phyloP scores from a whole-genome alignment of 106 monocot genomes.

The Allium cepa region DNA sequence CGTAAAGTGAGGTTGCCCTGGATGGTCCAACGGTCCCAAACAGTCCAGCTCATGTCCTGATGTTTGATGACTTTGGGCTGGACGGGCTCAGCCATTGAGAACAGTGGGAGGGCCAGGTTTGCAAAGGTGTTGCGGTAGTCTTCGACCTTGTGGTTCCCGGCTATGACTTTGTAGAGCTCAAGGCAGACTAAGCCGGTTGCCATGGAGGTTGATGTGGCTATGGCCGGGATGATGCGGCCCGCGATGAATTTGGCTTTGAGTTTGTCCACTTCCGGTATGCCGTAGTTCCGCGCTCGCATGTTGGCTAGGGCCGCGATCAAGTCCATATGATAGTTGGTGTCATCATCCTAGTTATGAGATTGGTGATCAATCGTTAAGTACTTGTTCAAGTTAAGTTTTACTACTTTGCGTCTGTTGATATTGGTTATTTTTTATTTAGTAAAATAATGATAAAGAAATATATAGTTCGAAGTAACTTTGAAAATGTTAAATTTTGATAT shows the following conservation, averaged over 20 bases:
- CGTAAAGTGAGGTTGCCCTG: constrained; percentile 39
- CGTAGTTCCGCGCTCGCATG: constrained; percentile 39
- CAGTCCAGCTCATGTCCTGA: constrained; percentile 39
- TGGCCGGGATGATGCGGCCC: constrained; percentile 33
- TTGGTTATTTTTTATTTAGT: too few relatives aligned
- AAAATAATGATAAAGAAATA: too few relatives aligned
- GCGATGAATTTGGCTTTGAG: constrained; percentile 40
- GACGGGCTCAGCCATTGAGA: constrained; percentile 34
- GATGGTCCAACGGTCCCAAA: constrained; percentile 41
- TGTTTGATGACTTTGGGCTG: constrained; percentile 26
- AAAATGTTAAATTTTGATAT: too few relatives aligned
- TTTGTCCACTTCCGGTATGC: constrained; percentile 39
- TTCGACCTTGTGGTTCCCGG: constrained; percentile 19
- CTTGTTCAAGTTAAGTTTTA: too few relatives aligned
- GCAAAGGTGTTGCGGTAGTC: constrained; percentile 43
- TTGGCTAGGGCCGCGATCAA: constrained; percentile 36
- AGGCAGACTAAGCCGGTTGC: constrained; percentile 40
- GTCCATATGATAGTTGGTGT: constrained; percentile 39
- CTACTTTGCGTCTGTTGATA: too few relatives aligned
- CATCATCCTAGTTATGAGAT: constrained; percentile 17
- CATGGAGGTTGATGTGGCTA: constrained; percentile 34
- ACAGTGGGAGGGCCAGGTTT: constrained; percentile 34
- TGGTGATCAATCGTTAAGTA: too few relatives aligned
- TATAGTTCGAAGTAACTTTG: too few relatives aligned
- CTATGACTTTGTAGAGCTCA: constrained; percentile 34